phyloP scores from a whole-genome alignment of 2,329 filamentous ascomycete species.

The Talaromyces sp. region DNA sequence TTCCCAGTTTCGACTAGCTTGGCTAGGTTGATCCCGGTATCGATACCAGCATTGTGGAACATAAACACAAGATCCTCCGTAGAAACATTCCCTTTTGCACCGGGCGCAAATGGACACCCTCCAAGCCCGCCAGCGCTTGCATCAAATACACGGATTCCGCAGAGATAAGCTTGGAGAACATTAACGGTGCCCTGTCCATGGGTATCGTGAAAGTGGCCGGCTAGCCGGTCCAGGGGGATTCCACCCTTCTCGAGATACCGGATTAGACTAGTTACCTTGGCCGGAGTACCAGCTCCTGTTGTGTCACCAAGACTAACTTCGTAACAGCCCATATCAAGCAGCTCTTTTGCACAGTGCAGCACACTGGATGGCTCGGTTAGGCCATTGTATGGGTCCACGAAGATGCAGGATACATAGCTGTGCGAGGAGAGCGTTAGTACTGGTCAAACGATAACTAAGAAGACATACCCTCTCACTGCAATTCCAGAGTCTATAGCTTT shows the following conservation, averaged over 20 bases:
- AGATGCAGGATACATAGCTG: conserved; percentile 37
- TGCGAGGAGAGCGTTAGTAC: not conserved
- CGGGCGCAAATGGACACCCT: conserved; percentile 79
- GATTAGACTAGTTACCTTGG: conserved; percentile 28
- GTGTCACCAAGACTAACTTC: conserved; percentile 90
- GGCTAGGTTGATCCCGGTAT: conserved; percentile 64
- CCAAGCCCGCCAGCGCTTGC: conserved; percentile 74
- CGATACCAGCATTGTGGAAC: conserved; percentile 56
- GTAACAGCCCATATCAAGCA: conserved; percentile 83
- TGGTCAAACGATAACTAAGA: not conserved
- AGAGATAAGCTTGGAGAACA: conserved; percentile 69
- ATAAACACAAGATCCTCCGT: conserved; percentile 82
- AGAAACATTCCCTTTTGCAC: conserved; percentile 80
- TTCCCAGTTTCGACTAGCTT: conserved; percentile 63
- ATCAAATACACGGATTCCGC: conserved; percentile 75
- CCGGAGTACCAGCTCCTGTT: conserved; percentile 74
- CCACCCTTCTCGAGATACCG: conserved; percentile 39
- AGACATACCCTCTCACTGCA: conserved; percentile 30
- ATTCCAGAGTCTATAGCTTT: conserved; percentile 25
- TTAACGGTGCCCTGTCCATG: conserved; percentile 84
- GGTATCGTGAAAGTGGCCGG: conserved; percentile 85
- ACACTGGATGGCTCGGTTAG: conserved; percentile 48
- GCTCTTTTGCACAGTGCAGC: conserved; percentile 49
- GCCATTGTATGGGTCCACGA: conserved; percentile 47
- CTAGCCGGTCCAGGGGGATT: conserved; percentile 65